Conservation (phyloP, 164 flowering plant genomes). For the Nelumbo lutea region DNA sequence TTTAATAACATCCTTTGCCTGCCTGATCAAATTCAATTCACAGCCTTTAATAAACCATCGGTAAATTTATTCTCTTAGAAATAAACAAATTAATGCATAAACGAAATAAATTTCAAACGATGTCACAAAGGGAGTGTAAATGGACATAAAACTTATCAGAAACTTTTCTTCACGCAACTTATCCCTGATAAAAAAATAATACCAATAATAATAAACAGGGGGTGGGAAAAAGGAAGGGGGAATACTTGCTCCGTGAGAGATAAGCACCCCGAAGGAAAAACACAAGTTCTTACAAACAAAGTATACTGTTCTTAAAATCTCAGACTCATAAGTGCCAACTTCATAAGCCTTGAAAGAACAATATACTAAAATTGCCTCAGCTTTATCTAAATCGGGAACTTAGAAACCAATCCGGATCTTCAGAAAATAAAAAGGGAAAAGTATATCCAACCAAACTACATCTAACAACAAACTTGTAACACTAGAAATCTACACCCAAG, state of each 20-base stretch:
- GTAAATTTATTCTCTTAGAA: neutral
- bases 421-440: too few relatives aligned
- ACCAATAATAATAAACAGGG: neutral
- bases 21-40: constrained; percentile 33
- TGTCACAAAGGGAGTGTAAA: neutral
- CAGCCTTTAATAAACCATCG: neutral
- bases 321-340: neutral
- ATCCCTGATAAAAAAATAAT: too few relatives aligned
- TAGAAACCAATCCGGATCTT: too few relatives aligned
- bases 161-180: neutral
- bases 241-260: neutral
- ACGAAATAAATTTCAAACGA: neutral
- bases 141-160: neutral
- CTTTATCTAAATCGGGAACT: too few relatives aligned
- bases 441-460: too few relatives aligned
- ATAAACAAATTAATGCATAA: neutral
- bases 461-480: too few relatives aligned
- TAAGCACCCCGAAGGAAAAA: neutral
- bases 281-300: neutral
- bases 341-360: neutral
- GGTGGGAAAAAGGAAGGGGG: neutral
- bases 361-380: too few relatives aligned
- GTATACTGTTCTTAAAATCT: neutral
- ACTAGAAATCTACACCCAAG: neutral
- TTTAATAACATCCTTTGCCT: constrained; percentile 68